A percentile compares a stretch with the other conserved stretches of the same genome.
These are phyloP conservation scores for Penicillium nordicum DNA, from an alignment of 2,329 filamentous ascomycete species.

Conservation along the genomic window DNA sequence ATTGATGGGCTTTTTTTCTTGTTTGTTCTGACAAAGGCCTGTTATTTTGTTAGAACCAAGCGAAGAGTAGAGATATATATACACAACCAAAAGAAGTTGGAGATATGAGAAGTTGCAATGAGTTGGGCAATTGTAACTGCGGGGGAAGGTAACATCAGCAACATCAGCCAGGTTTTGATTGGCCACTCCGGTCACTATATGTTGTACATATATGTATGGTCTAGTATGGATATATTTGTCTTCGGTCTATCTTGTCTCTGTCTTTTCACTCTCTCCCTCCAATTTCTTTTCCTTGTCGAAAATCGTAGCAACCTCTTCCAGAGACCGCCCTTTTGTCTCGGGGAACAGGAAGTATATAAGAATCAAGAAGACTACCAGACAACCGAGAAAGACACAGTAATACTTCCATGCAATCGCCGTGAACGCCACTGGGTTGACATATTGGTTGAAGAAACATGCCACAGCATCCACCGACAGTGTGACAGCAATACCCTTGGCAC, in stretches of 20 bases:
- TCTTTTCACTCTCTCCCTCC: neutral
- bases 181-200: neutral
- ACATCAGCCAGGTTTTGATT: neutral
- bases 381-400: constrained; percentile 41
- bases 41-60: neutral
- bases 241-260: neutral
- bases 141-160: constrained; percentile 11
- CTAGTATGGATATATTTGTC: neutral
- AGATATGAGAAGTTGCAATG: neutral
- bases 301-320: constrained; percentile 24
- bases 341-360: constrained; percentile 42
- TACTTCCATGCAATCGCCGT: constrained; percentile 41
- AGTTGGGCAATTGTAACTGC: neutral
- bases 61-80: neutral
- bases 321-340: constrained; percentile 24
- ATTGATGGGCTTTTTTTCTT: too few relatives aligned
- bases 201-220: too few relatives aligned
- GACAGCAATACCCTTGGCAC: constrained; percentile 35
- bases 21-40: neutral
- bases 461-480: constrained; percentile 26
- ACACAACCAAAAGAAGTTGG: neutral
- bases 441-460: constrained; percentile 41
- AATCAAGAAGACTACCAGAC: constrained; percentile 30
- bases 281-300: constrained; percentile 11
- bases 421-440: constrained; percentile 44